These are phyloP conservation scores for Torulaspora pretoriensis DNA, from an alignment of 1,139 yeast genomes.

Conservation along the genomic window DNA sequence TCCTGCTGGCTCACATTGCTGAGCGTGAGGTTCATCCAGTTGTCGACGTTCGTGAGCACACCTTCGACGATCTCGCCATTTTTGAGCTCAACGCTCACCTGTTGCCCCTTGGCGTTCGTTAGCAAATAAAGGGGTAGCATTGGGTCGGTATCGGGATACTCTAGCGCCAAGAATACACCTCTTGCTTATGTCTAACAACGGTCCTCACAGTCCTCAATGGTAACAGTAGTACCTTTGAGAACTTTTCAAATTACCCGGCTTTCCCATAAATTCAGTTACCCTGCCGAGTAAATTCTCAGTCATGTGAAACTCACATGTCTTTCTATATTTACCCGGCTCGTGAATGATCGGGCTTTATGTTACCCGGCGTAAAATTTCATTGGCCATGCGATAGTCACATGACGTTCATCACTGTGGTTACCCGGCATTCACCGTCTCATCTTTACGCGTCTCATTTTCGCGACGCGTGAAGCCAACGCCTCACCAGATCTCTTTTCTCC, in stretches of 20 bases:
- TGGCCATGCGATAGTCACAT: too few relatives aligned
- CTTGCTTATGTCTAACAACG: neutral
- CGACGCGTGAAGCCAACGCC: constrained; percentile 6
- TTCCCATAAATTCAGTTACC: too few relatives aligned
- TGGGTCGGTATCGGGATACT: too few relatives aligned
- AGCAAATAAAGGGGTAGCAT: constrained; percentile 85
- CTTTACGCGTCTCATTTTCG: constrained; percentile 9
- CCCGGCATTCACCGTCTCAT: neutral
- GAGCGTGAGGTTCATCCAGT: constrained; percentile 92
- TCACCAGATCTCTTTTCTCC: constrained; percentile 9
- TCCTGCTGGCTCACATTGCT: constrained; percentile 61
- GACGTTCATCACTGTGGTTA: too few relatives aligned
- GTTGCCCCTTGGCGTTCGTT: constrained; percentile 87
- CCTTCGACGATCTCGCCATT: constrained; percentile 91
- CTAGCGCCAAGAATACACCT: too few relatives aligned
- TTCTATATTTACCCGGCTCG: too few relatives aligned
- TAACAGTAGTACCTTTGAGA: neutral
- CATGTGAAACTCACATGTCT: neutral
- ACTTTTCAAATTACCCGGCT: neutral
- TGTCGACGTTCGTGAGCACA: constrained; percentile 77
- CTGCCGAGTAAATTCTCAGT: too few relatives aligned
- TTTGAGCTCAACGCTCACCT: constrained; percentile 84
- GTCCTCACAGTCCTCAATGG: neutral
- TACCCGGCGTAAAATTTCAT: too few relatives aligned
- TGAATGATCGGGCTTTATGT: too few relatives aligned